Conservation (phyloP, 345 rosid genomes). For the Aquilaria sinensis region DNA sequence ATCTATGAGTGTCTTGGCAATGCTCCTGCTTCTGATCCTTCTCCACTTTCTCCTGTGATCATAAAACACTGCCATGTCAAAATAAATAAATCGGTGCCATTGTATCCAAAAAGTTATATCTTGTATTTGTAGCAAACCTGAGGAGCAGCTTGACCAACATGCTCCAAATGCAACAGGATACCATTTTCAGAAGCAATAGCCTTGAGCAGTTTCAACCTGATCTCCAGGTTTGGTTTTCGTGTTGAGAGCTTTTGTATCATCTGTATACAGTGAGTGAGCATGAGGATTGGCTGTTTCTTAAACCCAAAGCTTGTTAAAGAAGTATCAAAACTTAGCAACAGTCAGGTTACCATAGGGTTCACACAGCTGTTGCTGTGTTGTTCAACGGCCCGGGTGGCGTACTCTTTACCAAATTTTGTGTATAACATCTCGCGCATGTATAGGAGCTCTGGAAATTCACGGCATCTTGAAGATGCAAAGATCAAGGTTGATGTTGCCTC, state of each 20-base stretch:
- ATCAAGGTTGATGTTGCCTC: conserved; percentile 51
- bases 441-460: conserved; percentile 52
- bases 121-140: conserved; percentile 13
- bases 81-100: background rate
- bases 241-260: conserved; percentile 41
- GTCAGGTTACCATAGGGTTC: conserved; percentile 29
- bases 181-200: conserved; percentile 34
- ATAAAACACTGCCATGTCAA: background rate
- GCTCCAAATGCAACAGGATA: conserved; percentile 23
- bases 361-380: conserved; percentile 33
- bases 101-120: background rate
- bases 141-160: background rate
- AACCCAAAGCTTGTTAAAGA: too few species aligned
- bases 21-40: background rate
- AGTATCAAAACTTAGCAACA: too few species aligned
- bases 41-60: conserved; percentile 18
- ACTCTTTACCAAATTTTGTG: conserved; percentile 30
- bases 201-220: conserved; percentile 26
- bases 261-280: conserved; percentile 13
- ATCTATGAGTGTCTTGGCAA: background rate
- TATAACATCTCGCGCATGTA: conserved; percentile 26
- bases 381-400: conserved; percentile 33
- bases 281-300: too few species aligned
- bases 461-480: conserved; percentile 50
- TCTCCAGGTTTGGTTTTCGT: conserved; percentile 28